Percentiles rank a stretch among this genome's conserved stretches.
These are phyloP conservation scores for Polyplosphaeria fusca DNA, from an alignment of 495 filamentous ascomycete species.

Conservation along the genomic window DNA sequence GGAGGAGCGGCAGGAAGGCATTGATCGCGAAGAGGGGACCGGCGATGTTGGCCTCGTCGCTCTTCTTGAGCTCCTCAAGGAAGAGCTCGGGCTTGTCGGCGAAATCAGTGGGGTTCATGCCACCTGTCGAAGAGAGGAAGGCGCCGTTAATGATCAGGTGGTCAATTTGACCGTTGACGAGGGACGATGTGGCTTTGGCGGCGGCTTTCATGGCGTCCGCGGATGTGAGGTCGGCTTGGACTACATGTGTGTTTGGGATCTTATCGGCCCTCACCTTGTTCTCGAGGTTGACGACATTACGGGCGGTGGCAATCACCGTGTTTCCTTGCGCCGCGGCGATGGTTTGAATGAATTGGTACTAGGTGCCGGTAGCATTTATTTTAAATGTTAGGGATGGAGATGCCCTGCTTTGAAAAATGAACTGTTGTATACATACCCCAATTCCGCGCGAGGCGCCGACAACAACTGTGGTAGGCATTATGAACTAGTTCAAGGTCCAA, in stretches of 20 bases:
- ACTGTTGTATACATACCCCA: too few species aligned
- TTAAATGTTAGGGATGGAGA: not conserved
- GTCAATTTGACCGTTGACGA: constrained; percentile 28
- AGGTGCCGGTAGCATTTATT: not conserved
- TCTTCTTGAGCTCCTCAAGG: constrained; percentile 23
- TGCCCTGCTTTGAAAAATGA: too few species aligned
- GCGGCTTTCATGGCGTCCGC: constrained; percentile 23
- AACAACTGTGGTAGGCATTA: constrained; percentile 28
- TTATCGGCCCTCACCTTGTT: constrained; percentile 19
- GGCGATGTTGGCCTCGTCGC: constrained; percentile 30
- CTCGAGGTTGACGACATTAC: constrained; percentile 6
- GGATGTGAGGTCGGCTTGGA: constrained; percentile 32
- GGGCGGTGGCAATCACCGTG: constrained; percentile 20
- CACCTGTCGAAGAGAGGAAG: constrained; percentile 9
- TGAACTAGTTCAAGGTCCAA: too few species aligned
- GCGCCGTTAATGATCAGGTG: constrained; percentile 37
- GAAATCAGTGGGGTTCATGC: constrained; percentile 10
- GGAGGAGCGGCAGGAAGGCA: constrained; percentile 35
- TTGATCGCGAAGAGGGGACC: constrained; percentile 33
- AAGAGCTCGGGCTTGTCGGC: constrained; percentile 13
- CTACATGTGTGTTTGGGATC: constrained; percentile 30
- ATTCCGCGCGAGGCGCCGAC: constrained; percentile 26
- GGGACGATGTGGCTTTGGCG: constrained; percentile 14
- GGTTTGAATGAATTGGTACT: constrained; percentile 25
- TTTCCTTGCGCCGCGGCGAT: constrained; percentile 22